A percentile compares a stretch with the other conserved stretches of the same genome.
These are phyloP conservation scores for Flaveria bidentis DNA, from an alignment of 129 eudicot species.

Conservation along the genomic window DNA sequence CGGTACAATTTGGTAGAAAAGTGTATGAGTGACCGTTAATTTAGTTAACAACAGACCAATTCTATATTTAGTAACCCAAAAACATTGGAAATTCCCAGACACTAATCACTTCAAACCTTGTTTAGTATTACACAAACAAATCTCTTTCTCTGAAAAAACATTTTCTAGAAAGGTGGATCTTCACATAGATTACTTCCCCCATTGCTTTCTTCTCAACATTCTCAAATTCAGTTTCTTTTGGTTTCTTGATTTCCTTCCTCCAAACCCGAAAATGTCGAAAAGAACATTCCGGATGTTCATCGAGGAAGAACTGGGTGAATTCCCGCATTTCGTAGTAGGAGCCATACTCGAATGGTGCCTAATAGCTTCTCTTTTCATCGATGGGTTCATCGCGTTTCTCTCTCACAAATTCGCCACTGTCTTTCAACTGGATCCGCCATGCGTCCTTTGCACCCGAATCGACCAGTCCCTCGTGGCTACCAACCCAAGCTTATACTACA, in stretches of 20 bases:
- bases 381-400: slow-evolving; percentile 55
- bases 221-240: neutral
- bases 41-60: slow-evolving; percentile 39
- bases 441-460: slow-evolving; percentile 78
- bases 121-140: slow-evolving; percentile 19
- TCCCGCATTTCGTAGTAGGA: slow-evolving; percentile 58
- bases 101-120: slow-evolving; percentile 21
- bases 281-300: slow-evolving; percentile 45
- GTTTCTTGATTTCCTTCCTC: neutral
- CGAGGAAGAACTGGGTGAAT: slow-evolving; percentile 60
- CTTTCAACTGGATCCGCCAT: slow-evolving; percentile 62
- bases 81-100: slow-evolving; percentile 23
- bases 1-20: neutral
- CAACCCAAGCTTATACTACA: slow-evolving; percentile 47
- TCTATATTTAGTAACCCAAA: slow-evolving; percentile 18
- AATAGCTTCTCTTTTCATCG: slow-evolving; percentile 55
- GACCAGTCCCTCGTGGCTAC: slow-evolving; percentile 52
- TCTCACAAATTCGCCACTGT: slow-evolving; percentile 55
- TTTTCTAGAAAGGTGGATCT: slow-evolving; percentile 36
- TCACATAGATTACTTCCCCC: slow-evolving; percentile 15
- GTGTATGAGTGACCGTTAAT: slow-evolving; percentile 43
- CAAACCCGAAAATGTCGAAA: slow-evolving; percentile 19
- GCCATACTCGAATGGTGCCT: slow-evolving; percentile 70
- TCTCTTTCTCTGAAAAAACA: slow-evolving; percentile 21
- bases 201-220: slow-evolving; percentile 14